Evolutionary conservation across 1,284 basidiomycete genomes (phyloP), one percentile per base, ranked within the genome.

Genomic region (Phaffia rhodozyma): DNA sequence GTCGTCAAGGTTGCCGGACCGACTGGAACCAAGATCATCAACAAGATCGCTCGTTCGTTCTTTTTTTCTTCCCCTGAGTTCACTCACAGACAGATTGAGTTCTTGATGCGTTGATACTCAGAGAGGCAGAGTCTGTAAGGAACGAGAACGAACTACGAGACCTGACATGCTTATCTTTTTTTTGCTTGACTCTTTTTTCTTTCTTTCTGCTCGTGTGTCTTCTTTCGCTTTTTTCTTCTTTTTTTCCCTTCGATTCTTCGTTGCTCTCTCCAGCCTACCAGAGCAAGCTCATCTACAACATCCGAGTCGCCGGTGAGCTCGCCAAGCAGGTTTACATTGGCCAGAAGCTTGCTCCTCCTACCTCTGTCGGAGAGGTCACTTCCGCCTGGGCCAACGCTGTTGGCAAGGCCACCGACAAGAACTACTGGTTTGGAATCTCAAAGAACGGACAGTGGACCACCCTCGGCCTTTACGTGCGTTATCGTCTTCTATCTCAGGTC

Each of bases 311-410:
- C 58, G 84, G 86, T 66, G 90, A 93, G 72, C 74, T 97, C 69
- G 76, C 85, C 69, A 92, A 93, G 79, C 90, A 94, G 74, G 83
- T 97, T 66, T 97, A 97, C 79, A 77, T 88, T 68, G 84, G 86
- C 56, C 94, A 97, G 79, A 83, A 84, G 66, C 82, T 97, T 61
- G 83, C 86, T 58, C 90, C 90, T 21, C 94, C 93, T 27, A 80
- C 81, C 20, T 84, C 84, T 30, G 66, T 88, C 60, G 75, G 79
- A 49, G 78, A 84, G 62, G 77, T 91, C 75, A 78, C 81, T 55
- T 79, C 79, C 64, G 86, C 86, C 21, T 96, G 93, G 77, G 77
- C 82, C 65, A 80, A 84, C 52, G 79, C 97, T 68, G 91, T 83
- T 81, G 72, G 80, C 52, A 83, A 83, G 63, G 86, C 85, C 23